Evolutionary conservation across 106 monocot species (phyloP), one percentile per base, ranked within the genome.

Genomic region (Acorus calamus): DNA sequence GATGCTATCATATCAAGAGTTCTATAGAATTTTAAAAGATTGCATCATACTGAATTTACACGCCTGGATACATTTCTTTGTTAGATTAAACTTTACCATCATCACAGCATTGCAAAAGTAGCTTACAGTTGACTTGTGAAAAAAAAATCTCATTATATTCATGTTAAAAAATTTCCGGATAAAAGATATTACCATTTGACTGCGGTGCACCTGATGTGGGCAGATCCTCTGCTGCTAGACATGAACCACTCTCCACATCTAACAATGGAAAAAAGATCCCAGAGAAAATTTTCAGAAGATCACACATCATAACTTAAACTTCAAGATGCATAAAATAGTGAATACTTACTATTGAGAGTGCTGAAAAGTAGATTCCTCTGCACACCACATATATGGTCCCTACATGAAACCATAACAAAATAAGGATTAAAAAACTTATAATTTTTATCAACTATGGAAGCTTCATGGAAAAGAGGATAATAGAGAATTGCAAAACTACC

Each of bases 351-450:
- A 53, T 78, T 74, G 66, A 93, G 82, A 61, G 72, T 69, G 72
- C 45, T 80, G 57, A 93, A 88, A 53, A 88, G 92, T 3, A 93
- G 47, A 48, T 85, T 84, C 74, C 92, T 79, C 68, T 83, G 92
- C n/a, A 83, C 85, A 50, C 67, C 80, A 73, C 77, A 82, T 60
- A 93, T 93, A 44, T 82, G 72, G 52, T 93, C 92, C 92, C 92
- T 93, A 42, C 7, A 3, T 28, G 7, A 58, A 14, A 41, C 28
- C 57, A 66, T 11, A 9, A 66, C n/a, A 66, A 8, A 8, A 10
- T 3, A 46, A n/a, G 46, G 3, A 50, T 28, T 28, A 28, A 28
- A 28, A 28, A 28, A 28, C 28, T 28, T 28, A 28, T 0, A 28
- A 28, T 28, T 28, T 28, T 28, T 28, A 28, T 28, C 28, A 28